Conservation (phyloP, 805 yeast species). For the Saccharomycopsis guyanensis region DNA sequence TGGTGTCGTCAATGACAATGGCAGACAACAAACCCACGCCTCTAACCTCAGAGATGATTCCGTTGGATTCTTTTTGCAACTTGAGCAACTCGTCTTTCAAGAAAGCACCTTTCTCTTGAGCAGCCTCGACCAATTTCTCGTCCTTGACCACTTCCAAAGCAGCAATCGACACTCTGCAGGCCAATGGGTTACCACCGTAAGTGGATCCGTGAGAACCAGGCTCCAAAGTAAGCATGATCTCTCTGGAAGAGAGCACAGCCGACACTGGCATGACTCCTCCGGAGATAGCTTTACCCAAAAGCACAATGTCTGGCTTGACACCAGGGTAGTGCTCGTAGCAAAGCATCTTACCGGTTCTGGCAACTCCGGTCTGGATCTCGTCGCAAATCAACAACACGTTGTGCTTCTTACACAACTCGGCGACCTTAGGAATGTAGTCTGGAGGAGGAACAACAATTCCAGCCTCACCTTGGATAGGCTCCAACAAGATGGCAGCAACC, state of each 20-base stretch:
- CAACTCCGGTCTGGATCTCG: constrained; percentile 96
- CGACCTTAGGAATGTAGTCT: constrained; percentile 69
- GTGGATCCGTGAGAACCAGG: constrained; percentile 98
- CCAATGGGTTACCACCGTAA: constrained; percentile 95
- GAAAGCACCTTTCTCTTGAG: constrained; percentile 60
- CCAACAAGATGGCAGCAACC: constrained; percentile 84
- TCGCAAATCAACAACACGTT: constrained; percentile 89
- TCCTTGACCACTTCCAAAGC: constrained; percentile 86
- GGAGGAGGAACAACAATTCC: constrained; percentile 92
- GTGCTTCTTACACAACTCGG: constrained; percentile 67
- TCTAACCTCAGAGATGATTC: constrained; percentile 56
- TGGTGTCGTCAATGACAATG: constrained; percentile 77
- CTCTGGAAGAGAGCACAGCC: constrained; percentile 83
- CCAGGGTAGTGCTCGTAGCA: constrained; percentile 77
- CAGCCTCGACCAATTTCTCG: constrained; percentile 76
- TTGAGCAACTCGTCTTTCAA: constrained; percentile 52
- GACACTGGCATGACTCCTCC: constrained; percentile 94
- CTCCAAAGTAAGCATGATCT: constrained; percentile 80
- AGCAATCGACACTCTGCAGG: constrained; percentile 87
- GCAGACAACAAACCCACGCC: constrained; percentile 88
- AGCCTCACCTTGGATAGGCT: constrained; percentile 98
- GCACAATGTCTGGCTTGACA: constrained; percentile 82
- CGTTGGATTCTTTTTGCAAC: constrained; percentile 44
- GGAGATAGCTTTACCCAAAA: constrained; percentile 89
- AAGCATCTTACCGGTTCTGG: constrained; percentile 91